A percentile compares a stretch with the other conserved stretches of the same genome.
Conservation (phyloP, 176 grass and related monocot genomes). For the Canna indica region DNA sequence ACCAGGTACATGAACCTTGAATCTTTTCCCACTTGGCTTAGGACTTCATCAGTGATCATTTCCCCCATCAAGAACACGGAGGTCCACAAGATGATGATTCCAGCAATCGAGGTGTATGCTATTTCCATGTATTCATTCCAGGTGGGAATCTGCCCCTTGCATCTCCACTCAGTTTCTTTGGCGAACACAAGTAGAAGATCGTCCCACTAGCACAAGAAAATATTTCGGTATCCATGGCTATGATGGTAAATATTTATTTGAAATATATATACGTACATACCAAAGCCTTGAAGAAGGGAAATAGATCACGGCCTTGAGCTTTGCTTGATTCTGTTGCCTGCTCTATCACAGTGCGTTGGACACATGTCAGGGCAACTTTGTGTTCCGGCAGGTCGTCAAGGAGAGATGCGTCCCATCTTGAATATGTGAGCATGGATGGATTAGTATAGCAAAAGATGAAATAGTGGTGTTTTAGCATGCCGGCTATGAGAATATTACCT, state of each 20-base stretch:
- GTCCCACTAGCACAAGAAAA: not conserved
- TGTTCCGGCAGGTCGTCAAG: constrained; percentile 13
- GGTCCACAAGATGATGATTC: not conserved
- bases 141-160: not conserved
- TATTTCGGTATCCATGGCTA: no score
- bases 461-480: not conserved
- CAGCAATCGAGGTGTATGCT: not conserved
- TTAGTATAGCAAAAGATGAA: no score
- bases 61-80: not conserved
- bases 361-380: not conserved
- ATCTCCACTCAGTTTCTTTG: constrained; percentile 4
- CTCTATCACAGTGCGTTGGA: not conserved
- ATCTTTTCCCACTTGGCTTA: not conserved
- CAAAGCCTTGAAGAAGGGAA: constrained; percentile 9
- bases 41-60: not conserved
- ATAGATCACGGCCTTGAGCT: constrained; percentile 14
- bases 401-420: constrained; percentile 4
- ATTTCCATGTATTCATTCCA: constrained; percentile 2
- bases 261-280: no score
- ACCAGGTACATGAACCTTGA: constrained; percentile 3
- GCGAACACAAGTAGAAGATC: not conserved
- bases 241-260: not conserved
- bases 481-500: not conserved
- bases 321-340: not conserved
- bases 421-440: not conserved